Base-by-base conservation (phyloP, 495 filamentous ascomycete genomes). In the Neurospora hispaniola region DNA sequence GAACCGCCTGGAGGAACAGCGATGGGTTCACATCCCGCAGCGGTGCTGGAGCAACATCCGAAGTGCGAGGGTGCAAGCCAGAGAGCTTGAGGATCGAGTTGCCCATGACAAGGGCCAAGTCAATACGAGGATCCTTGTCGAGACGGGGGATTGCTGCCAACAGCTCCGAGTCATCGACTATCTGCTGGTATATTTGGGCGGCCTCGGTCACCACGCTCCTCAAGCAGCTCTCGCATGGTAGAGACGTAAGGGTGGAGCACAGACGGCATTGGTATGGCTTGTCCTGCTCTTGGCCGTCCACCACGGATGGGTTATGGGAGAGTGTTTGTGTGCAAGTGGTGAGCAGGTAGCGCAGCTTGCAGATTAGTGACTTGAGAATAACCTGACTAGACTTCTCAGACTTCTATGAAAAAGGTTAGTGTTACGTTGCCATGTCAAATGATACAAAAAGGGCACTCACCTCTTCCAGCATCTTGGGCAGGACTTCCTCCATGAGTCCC, bases 71-170 rank as follows among this genome's bases (percentile, higher is more conserved):
- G 38, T 69, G 73, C 72, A 81, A 39, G 12, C 81, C 73, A 1
- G 84, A 76, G n/a, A 87, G 76, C 73, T 85, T 87, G 2, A 87
- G 74, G 7, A 87, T 79, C 12, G 84, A 83, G 42, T 79, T 80
- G 5, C 81, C 80, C 39, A 85, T 83, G 40, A 85, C 74, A 31
- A 86, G 75, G 5, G 81, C 75, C 31, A 86, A 75, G 69, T 85
- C 84, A 10, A 83, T 73, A 9, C 85, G 79, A 0, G 85, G 86
- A 71, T 87, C 82, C 66, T 79, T 78, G 39, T 78, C 75, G 23
- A 81, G 70, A 3, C 48, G 48, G 1, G 80, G 78, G 69, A 81
- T 79, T 8, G 72, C 35, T 27, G 46, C 74, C n/a, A 75, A 20
- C 10, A 81, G 72, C 40, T 78, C 73, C 23, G 71, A 41, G 48